phyloP scores from a whole-genome alignment of 257 asterid genomes.

The Cynanchum wilfordii region DNA sequence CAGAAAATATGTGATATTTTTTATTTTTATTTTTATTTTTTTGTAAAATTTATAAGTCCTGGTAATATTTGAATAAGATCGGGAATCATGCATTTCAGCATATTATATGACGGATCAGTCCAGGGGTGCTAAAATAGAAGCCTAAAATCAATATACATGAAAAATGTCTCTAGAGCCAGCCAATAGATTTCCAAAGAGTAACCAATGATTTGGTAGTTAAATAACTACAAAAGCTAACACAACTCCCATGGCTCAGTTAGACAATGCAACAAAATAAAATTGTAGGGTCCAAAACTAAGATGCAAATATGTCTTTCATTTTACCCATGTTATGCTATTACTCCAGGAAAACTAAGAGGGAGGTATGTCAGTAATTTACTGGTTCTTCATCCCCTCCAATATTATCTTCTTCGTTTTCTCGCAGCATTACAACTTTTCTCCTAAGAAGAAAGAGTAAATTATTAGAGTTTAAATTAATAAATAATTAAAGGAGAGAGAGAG shows the following conservation, averaged over 20 bases:
- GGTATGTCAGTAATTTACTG: slow-evolving; percentile 39
- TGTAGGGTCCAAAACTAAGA: neutral
- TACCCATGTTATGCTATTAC: neutral
- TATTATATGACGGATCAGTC: neutral
- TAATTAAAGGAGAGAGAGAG: slow-evolving; percentile 1
- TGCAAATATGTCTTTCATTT: neutral
- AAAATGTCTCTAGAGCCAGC: neutral
- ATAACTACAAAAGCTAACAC: neutral
- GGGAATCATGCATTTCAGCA: neutral
- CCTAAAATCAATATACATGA: neutral
- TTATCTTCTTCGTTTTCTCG: slow-evolving; percentile 58
- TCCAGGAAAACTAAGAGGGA: slow-evolving; percentile 15
- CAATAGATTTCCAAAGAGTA: neutral
- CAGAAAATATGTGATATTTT: no score
- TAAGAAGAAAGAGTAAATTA: slow-evolving; percentile 24
- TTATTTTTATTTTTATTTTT: no score
- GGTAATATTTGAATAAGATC: no score
- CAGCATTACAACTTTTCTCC: slow-evolving; percentile 56
- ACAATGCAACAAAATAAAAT: neutral
- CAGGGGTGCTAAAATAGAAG: neutral
- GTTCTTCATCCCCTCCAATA: slow-evolving; percentile 48
- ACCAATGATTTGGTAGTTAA: neutral
- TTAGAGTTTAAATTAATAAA: neutral
- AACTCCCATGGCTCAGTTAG: neutral
- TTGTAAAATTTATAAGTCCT: no score